A percentile compares a stretch with the other conserved stretches of the same genome.
phyloP scores from a whole-genome alignment of 257 asterid genomes.

The Jasminum sambac region DNA sequence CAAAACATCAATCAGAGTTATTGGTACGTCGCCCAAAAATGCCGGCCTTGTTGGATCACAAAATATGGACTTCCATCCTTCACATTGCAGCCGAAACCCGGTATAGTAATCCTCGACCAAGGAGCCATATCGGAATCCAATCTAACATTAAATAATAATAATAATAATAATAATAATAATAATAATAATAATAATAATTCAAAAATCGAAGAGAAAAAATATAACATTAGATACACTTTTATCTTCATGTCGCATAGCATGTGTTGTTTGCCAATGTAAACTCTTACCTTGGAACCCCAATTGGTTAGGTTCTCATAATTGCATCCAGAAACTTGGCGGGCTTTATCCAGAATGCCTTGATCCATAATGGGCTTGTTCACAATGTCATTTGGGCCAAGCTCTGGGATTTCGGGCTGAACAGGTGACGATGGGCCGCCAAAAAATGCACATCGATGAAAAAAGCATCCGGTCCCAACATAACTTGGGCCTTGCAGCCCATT shows the following conservation, averaged over 20 bases:
- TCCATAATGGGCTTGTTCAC: slow-evolving; percentile 39
- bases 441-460: slow-evolving; percentile 59
- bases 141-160: too few relatives aligned
- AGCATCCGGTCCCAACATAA: slow-evolving; percentile 73
- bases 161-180: too few relatives aligned
- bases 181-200: too few relatives aligned
- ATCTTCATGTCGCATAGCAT: too few relatives aligned
- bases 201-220: neutral
- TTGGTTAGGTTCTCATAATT: slow-evolving; percentile 46
- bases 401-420: slow-evolving; percentile 41
- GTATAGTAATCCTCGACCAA: slow-evolving; percentile 76
- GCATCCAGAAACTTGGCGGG: slow-evolving; percentile 60
- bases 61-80: slow-evolving; percentile 76
- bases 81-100: slow-evolving; percentile 60
- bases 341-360: slow-evolving; percentile 30
- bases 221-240: neutral
- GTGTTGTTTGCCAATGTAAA: too few relatives aligned
- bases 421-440: slow-evolving; percentile 51
- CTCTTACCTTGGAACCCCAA: slow-evolving; percentile 83
- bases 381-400: slow-evolving; percentile 39
- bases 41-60: slow-evolving; percentile 69
- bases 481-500: slow-evolving; percentile 69
- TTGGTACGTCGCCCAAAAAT: slow-evolving; percentile 66
- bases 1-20: slow-evolving; percentile 49
- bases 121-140: slow-evolving; percentile 80